Base-by-base conservation (phyloP, 1,139 yeast genomes). In the Geotrichum siamense region DNA sequence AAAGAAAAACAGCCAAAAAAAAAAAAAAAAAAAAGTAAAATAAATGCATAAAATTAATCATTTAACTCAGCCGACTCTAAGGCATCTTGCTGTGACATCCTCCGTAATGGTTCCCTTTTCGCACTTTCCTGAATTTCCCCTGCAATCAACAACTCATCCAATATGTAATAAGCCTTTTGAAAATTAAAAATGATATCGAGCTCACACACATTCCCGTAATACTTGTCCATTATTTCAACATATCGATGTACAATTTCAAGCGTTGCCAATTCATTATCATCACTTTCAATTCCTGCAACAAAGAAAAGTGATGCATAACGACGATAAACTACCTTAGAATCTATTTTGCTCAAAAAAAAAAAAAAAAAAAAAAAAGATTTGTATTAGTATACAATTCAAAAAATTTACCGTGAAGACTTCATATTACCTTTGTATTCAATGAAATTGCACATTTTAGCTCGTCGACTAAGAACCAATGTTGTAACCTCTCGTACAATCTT, bases 181-280 rank as follows among this genome's bases (percentile, higher is more conserved):
- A 91, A 91, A 55, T 94, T 94, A 74, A 91, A 91, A 43, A 91
- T 91, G 51, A 91, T 87, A 64, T 89, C 68, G 25, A 65, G 59
- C 60, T 87, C 96, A 65, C 96, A 84, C 17, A 91, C 98, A 59
- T 87, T 91, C n/a, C 96, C 97, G 59, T 85, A 91, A 55, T 87
- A 78, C 58, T 83, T 82, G 68, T 91, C 99, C 95, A 91, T 86
- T 55, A 85, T 87, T 63, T 93, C 98, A 40, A 93, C 99, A 61
- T 81, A 93, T 48, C 97, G 71, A 60, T 93, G 98, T 43, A 93
- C 81, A 25, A 83, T 71, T 57, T 93, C 98, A 48, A 93, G 69
- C 1, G 94, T 79, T 45, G 86, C 66, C 53, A 93, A 71, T 61
- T 91, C 98, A 60, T 93, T 93, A 58, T 85, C 96, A 44, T 79